phyloP scores from a whole-genome alignment of 2,329 filamentous ascomycete species.

The Bipolaris oryzae region DNA sequence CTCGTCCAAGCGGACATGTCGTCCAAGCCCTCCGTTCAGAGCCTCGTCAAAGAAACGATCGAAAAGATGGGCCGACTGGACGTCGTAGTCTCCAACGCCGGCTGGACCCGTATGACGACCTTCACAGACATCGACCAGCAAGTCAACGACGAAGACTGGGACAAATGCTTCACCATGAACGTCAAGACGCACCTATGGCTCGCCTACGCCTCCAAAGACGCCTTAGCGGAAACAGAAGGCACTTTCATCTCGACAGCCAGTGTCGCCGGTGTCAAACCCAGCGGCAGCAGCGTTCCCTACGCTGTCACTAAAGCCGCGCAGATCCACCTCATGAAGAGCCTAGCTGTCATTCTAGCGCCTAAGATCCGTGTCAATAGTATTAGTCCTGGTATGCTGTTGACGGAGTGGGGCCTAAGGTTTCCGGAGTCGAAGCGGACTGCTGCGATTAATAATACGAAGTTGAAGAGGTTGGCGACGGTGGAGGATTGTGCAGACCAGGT shows the following conservation, averaged over 20 bases:
- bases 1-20: constrained; percentile 55
- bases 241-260: constrained; percentile 69
- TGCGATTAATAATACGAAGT: constrained; percentile 52
- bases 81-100: constrained; percentile 58
- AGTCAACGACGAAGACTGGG: constrained; percentile 67
- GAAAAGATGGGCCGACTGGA: constrained; percentile 55
- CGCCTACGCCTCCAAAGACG: constrained; percentile 63
- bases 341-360: constrained; percentile 66
- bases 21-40: constrained; percentile 50
- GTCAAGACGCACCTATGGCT: constrained; percentile 60
- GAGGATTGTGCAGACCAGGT: constrained; percentile 53
- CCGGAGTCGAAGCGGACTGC: constrained; percentile 53
- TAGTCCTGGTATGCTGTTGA: constrained; percentile 67
- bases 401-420: constrained; percentile 59
- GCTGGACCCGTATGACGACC: constrained; percentile 66
- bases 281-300: constrained; percentile 73
- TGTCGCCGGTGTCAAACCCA: constrained; percentile 67
- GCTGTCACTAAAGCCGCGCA: constrained; percentile 78
- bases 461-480: constrained; percentile 61
- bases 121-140: constrained; percentile 65
- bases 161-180: constrained; percentile 69
- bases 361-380: constrained; percentile 70
- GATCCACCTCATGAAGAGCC: constrained; percentile 69
- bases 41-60: constrained; percentile 53
- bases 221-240: constrained; percentile 64